Base-by-base conservation (phyloP, 768 basidiomycete species). In the Amanita inopinata region DNA sequence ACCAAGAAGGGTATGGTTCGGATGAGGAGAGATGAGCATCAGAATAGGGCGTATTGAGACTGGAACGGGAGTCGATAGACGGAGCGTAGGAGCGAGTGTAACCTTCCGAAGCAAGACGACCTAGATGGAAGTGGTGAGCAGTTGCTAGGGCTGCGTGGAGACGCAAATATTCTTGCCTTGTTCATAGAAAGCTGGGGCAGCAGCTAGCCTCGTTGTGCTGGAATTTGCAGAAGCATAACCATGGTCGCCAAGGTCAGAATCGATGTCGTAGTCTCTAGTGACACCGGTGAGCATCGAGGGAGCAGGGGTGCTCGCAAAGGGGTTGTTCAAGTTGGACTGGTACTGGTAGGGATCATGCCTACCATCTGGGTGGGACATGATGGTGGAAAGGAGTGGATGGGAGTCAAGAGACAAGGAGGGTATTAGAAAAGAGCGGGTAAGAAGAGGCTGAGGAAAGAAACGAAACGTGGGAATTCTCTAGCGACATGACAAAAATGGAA, bases 1-100 rank as follows among this genome's bases (percentile, higher is more conserved):
- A 76, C 96, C 96, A 99, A 31, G 94, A 93, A 47, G 94, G 94
- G 60, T 94, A 98, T 42, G 85, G 86, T 43, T 86, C 78, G 15
- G 66, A 57, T 38, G 64, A 59, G 40, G 66, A 69, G 37, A 68
- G 59, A 17, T 67, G 72, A 19, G 74, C 65, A 57, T 80, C 76
- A 28, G 65, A 69, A 56, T 77, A 80, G 31, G 76, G 76, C 22
- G 76, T 77, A 38, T 72, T 70, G 45, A 73, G 63, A 56, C 76
- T 78, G 37, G 67, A 65, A 57, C 80, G 78, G 11, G 79, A 81
- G 56, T 70, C 69, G 50, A 78, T 64, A 38, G 78, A 80, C 14
- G 74, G 66, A 32, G 70, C 61, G 50, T 80, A 79, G 27, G 66
- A 71, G 49, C 66, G 70, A 40, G 55, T 53, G 49, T 61, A 60